Conservation (phyloP, 257 asterid genomes). For the Solanum bukasovii region DNA sequence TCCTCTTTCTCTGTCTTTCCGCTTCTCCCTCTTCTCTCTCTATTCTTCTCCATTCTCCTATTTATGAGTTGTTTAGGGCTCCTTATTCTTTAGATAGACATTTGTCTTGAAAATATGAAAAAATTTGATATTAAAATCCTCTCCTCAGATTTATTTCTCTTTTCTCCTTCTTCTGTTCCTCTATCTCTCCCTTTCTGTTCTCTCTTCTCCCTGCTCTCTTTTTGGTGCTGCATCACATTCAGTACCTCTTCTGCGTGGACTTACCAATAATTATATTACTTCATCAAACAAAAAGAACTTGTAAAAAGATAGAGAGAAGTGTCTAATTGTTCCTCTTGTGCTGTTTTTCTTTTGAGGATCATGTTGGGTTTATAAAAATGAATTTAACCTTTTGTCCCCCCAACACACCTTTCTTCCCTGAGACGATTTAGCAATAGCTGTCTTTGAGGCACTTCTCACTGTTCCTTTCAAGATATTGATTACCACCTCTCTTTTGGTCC, state of each 20-base stretch:
- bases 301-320: background rate
- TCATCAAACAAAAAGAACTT: background rate
- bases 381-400: background rate
- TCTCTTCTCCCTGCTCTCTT: background rate
- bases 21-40: background rate
- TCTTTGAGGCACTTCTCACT: background rate
- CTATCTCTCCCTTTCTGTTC: background rate
- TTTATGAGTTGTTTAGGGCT: background rate
- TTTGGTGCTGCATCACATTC: background rate
- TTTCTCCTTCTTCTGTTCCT: background rate
- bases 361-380: background rate
- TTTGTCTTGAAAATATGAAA: background rate
- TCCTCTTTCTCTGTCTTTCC: background rate
- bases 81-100: background rate
- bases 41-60: background rate
- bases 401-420: background rate
- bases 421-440: background rate
- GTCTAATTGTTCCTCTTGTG: background rate
- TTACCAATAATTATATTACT: background rate
- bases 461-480: background rate
- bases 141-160: background rate
- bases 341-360: background rate
- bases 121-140: background rate
- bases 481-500: background rate
- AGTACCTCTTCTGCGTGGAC: background rate